phyloP scores from a whole-genome alignment of 805 yeast species.

The Ogataea methylovora region DNA sequence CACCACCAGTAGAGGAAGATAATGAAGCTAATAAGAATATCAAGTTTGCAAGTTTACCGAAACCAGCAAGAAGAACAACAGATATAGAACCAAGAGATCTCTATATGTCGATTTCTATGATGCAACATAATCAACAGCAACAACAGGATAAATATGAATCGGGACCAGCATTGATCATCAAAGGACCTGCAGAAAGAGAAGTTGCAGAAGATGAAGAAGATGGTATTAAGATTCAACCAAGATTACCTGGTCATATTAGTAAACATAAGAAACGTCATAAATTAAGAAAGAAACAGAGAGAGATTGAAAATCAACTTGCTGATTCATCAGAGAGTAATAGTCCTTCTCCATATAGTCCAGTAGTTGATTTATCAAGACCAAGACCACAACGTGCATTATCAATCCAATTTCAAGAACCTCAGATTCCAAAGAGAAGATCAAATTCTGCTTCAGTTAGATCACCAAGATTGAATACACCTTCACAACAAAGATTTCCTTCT shows the following conservation, averaged over 20 bases:
- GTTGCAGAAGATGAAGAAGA: conserved; percentile 13
- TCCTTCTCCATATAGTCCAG: background rate
- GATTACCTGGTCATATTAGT: conserved; percentile 16
- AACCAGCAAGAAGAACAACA: conserved; percentile 35
- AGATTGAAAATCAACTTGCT: conserved; percentile 1
- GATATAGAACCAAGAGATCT: conserved; percentile 76
- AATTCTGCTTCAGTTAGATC: background rate
- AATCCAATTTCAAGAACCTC: conserved; percentile 15
- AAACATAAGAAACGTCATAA: conserved; percentile 16
- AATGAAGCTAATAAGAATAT: conserved; percentile 27
- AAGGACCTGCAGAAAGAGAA: conserved; percentile 71
- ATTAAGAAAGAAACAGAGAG: conserved; percentile 8
- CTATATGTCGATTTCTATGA: conserved; percentile 75
- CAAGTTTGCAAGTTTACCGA: conserved; percentile 54
- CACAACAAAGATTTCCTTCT: background rate
- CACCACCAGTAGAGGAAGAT: background rate
- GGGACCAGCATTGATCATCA: conserved; percentile 73
- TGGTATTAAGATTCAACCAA: background rate
- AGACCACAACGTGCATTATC: conserved; percentile 6
- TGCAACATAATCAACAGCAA: conserved; percentile 44
- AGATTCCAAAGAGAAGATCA: conserved; percentile 1
- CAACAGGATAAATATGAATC: conserved; percentile 37
- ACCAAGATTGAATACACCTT: background rate
- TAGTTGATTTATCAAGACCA: background rate
- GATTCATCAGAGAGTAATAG: background rate